These are phyloP conservation scores for Salix caprea DNA, from an alignment of 345 rosid genomes.

Conservation along the genomic window DNA sequence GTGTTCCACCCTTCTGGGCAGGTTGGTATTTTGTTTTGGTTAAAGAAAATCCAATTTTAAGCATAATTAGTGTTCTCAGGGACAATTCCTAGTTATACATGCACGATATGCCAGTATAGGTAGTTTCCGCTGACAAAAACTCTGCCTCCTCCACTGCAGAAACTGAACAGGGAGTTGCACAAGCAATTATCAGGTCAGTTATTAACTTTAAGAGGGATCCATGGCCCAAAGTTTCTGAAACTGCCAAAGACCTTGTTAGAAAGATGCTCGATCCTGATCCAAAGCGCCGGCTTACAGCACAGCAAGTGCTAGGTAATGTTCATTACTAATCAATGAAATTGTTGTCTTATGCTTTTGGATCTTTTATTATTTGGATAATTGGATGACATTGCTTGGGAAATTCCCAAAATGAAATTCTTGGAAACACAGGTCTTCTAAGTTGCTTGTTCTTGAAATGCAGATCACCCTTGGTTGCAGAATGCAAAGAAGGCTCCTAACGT, in stretches of 20 bases:
- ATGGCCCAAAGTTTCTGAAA: constrained; percentile 34
- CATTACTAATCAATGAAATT: not conserved
- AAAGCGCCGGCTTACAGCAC: constrained; percentile 27
- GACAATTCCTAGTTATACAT: not conserved
- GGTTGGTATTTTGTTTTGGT: constrained; percentile 17
- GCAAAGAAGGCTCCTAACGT: constrained; percentile 31
- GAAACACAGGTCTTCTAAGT: not conserved
- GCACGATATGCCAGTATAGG: not conserved
- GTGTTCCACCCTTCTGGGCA: constrained; percentile 38
- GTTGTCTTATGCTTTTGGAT: constrained; percentile 3
- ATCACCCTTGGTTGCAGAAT: constrained; percentile 37
- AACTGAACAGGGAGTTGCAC: constrained; percentile 37
- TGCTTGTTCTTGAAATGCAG: constrained; percentile 21
- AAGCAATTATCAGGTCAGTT: constrained; percentile 28
- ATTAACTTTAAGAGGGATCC: constrained; percentile 30
- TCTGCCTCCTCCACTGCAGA: constrained; percentile 16
- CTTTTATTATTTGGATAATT: not conserved
- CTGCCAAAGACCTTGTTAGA: constrained; percentile 34
- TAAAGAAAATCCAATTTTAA: not conserved
- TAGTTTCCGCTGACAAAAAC: not conserved
- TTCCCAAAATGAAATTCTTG: constrained; percentile 1
- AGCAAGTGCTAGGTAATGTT: constrained; percentile 31
- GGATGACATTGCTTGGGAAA: not conserved
- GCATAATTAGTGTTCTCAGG: not conserved
- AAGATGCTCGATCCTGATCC: constrained; percentile 39